These are phyloP conservation scores for Penicillium nucicola DNA, from an alignment of 495 filamentous ascomycete genomes.

Conservation along the genomic window DNA sequence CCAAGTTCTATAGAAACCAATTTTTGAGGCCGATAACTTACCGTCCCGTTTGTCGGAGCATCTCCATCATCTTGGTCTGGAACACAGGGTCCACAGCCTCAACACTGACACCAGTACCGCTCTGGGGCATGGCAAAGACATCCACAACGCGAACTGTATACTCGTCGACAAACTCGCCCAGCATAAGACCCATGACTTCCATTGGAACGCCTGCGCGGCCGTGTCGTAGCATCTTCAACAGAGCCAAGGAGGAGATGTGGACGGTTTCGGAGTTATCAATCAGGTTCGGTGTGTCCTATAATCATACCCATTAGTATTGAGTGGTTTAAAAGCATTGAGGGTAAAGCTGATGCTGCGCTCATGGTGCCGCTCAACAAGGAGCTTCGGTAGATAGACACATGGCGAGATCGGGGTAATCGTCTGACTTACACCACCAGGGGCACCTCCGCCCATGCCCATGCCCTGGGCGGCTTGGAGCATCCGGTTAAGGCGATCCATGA, in stretches of 20 bases:
- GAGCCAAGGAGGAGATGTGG: constrained; percentile 95
- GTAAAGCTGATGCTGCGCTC: background rate
- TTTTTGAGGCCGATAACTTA: constrained; percentile 39
- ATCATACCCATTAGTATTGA: constrained; percentile 9
- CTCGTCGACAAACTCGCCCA: constrained; percentile 98
- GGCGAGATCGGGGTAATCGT: constrained; percentile 1
- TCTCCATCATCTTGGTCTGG: constrained; percentile 99
- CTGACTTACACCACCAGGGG: constrained; percentile 72
- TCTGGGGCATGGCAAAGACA: constrained; percentile 99
- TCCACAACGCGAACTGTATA: constrained; percentile 97
- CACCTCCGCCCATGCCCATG: constrained; percentile 68
- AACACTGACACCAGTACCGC: constrained; percentile 95
- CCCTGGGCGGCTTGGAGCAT: constrained; percentile 77
- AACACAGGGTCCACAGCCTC: constrained; percentile 98
- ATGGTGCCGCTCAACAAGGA: background rate
- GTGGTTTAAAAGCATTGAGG: background rate
- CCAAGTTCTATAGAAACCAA: background rate
- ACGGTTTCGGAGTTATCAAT: constrained; percentile 99
- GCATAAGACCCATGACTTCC: constrained; percentile 99
- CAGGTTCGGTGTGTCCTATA: constrained; percentile 77
- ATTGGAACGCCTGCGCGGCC: constrained; percentile 97
- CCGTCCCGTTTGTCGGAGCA: constrained; percentile 95
- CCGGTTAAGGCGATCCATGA: constrained; percentile 83
- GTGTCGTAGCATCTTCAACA: constrained; percentile 97
- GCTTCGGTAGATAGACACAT: constrained; percentile 3